Percentiles rank a stretch among this genome's conserved stretches.
These are phyloP conservation scores for Ceratobasidium sp. DNA, from an alignment of 1,284 basidiomycete species.

Conservation along the genomic window DNA sequence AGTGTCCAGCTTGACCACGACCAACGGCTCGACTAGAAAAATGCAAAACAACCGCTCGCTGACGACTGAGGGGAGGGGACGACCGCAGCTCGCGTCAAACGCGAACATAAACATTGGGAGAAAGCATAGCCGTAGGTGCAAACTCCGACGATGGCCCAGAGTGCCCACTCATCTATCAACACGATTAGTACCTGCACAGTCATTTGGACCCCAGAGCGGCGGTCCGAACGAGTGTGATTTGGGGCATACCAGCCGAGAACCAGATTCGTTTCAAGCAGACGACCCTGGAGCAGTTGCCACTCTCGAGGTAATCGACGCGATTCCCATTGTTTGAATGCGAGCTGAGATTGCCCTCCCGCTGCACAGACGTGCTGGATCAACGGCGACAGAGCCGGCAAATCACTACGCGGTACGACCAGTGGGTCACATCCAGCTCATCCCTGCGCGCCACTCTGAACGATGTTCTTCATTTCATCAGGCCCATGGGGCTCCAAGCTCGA, in stretches of 20 bases:
- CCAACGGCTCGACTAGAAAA: background rate
- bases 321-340: background rate
- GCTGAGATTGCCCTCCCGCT: background rate
- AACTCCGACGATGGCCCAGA: background rate
- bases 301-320: background rate
- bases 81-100: conserved; percentile 1
- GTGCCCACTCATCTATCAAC: background rate
- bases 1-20: background rate
- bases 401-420: conserved; percentile 8
- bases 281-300: conserved; percentile 20
- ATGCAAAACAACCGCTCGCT: background rate
- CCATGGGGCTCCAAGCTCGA: background rate
- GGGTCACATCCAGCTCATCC: background rate
- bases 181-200: background rate
- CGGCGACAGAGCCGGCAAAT: background rate
- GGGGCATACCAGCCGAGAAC: background rate
- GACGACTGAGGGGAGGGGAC: background rate
- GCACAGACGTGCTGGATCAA: background rate
- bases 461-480: background rate
- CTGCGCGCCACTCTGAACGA: background rate
- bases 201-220: background rate
- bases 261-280: background rate
- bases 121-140: conserved; percentile 22
- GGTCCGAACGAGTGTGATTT: background rate
- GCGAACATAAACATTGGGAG: background rate